A percentile compares a stretch with the other conserved stretches of the same genome.
Conservation (phyloP, 2,329 filamentous ascomycete species). For the Colletotrichum trifolii region DNA sequence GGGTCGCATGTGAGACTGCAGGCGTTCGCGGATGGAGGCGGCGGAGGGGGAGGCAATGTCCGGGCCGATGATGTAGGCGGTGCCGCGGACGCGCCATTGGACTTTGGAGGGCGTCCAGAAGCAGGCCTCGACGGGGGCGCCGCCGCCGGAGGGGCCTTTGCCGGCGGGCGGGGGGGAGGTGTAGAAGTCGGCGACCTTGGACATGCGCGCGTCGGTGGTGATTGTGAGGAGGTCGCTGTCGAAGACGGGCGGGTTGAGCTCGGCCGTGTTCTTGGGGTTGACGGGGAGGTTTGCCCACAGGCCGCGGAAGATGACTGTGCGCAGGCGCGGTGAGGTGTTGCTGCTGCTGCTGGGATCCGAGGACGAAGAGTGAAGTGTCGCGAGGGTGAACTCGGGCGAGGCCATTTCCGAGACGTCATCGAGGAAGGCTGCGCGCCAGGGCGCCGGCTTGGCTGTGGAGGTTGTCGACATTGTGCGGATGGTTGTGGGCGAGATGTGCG, state of each 20-base stretch:
- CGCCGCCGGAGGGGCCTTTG: constrained; percentile 66
- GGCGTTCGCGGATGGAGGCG: constrained; percentile 66
- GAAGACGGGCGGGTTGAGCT: constrained; percentile 74
- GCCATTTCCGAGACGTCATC: constrained; percentile 61
- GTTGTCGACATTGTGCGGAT: constrained; percentile 42
- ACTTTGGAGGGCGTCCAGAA: constrained; percentile 80
- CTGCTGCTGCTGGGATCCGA: not conserved
- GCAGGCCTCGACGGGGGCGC: constrained; percentile 81
- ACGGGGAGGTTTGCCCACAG: constrained; percentile 80
- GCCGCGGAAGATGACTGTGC: constrained; percentile 87
- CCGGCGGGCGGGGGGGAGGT: constrained; percentile 54
- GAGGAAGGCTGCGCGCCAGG: constrained; percentile 65
- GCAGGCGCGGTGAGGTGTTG: constrained; percentile 60
- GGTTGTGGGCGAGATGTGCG: constrained; percentile 35
- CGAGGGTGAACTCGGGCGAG: constrained; percentile 61
- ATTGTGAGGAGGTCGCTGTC: constrained; percentile 84
- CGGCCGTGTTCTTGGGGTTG: constrained; percentile 78
- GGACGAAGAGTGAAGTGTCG: constrained; percentile 57
- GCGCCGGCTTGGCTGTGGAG: constrained; percentile 52
- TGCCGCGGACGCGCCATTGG: constrained; percentile 88
- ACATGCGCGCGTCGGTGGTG: constrained; percentile 90
- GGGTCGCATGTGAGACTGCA: constrained; percentile 72
- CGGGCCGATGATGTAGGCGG: constrained; percentile 78
- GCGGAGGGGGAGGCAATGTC: constrained; percentile 64
- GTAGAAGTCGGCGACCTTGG: constrained; percentile 80